Base-by-base conservation (phyloP, 139 green algal species). In the Asterochloris sp. region DNA sequence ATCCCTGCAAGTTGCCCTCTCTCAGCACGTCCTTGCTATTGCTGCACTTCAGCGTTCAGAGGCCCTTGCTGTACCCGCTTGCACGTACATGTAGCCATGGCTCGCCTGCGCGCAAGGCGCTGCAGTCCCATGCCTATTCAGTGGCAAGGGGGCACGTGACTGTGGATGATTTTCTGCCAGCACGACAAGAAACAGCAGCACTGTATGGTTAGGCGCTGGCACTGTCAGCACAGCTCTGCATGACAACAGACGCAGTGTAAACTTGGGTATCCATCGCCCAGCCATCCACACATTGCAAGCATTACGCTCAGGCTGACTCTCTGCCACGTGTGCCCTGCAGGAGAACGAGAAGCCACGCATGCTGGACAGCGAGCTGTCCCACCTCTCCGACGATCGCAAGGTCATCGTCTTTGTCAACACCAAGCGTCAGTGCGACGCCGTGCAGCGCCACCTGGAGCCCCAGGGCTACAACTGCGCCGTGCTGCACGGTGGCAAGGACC, bases 361-460 rank as follows among this genome's bases (percentile, higher is more conserved):
- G 74, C 86, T 96, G 85, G 86, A 92, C 84, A 86, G 91, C 68
- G 83, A 92, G 78, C 78, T 94, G 64, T 62, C 28, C 10, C 61
- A 67, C 12, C 28, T 74, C 16, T 54, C 38, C 6, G 74, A 82
- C n/a, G 68, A 85, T n/a, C 79, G 85, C 69, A 79, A 69, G 80
- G 90, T 91, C 77, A 99, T 99, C 76, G 93, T 99, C 28, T 99
- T 99, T 90, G 95, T 95, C 73, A 99, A 99, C 92, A 98, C 93
- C 78, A 96, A 95, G 83, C 78, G 78, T 16, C 74, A 97, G 80
- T 98, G 96, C 81, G 95, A 99, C 85, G 85, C 88, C 54, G 92
- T 99, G 75, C 90, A 94, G 26, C 81, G 71, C 29, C 87, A 94
- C 61, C 86, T 98, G 73, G 90, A 94, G 66, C 66, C 54, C 2